Evolutionary conservation across 1,139 yeast species (phyloP).

Genomic region (Yamadazyma buinensis): DNA sequence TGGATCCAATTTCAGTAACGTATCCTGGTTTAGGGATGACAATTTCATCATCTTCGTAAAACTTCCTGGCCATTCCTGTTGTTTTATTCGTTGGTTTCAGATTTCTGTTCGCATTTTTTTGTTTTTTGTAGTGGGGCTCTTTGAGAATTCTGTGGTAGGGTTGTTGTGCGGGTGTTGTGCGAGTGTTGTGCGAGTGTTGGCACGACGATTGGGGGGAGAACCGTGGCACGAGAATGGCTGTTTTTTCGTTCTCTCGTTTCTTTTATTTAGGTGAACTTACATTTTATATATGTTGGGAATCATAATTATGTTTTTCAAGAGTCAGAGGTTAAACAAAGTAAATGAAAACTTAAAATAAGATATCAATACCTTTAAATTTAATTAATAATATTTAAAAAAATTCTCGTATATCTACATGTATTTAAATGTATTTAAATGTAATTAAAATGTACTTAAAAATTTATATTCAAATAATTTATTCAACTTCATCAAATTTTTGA

Average conservation of each 20-base stretch:
- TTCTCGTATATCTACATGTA: conserved; percentile 14
- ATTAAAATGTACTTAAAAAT: not conserved
- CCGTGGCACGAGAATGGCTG: too few relatives aligned
- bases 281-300: too few relatives aligned
- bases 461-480: conserved; percentile 31
- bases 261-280: too few relatives aligned
- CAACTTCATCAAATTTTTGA: conserved; percentile 89
- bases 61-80: conserved; percentile 28
- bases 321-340: too few relatives aligned
- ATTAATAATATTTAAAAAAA: too few relatives aligned
- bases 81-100: conserved; percentile 1
- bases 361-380: too few relatives aligned
- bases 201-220: not conserved
- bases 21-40: conserved; percentile 47
- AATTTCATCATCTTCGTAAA: conserved; percentile 51
- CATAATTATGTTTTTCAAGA: too few relatives aligned
- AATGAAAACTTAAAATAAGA: too few relatives aligned
- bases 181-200: not conserved
- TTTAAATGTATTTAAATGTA: conserved; percentile 3
- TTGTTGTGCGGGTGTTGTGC: not conserved
- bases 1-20: conserved; percentile 31
- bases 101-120: too few relatives aligned
- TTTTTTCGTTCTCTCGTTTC: too few relatives aligned
- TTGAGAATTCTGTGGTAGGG: too few relatives aligned
- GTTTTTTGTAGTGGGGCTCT: too few relatives aligned